phyloP scores from a whole-genome alignment of 2,329 filamentous ascomycete genomes.

The Pseudopyrenochaeta lycopersici region DNA sequence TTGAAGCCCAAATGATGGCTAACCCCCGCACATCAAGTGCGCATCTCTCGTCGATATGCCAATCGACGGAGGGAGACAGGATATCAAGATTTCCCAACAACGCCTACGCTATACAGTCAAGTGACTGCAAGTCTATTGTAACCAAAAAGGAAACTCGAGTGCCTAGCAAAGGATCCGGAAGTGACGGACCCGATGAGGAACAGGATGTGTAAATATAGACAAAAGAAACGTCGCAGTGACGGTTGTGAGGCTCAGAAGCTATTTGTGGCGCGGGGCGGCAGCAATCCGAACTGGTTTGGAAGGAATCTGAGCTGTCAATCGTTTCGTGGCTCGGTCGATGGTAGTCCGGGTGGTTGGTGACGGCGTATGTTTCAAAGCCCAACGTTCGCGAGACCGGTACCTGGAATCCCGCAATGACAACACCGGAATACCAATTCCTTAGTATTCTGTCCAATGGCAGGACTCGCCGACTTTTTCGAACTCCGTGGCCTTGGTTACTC shows the following conservation, averaged over 20 bases:
- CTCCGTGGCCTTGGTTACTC: constrained; percentile 25
- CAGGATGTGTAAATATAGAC: constrained; percentile 2
- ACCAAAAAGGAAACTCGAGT: not conserved
- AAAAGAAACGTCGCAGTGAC: constrained; percentile 18
- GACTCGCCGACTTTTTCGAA: constrained; percentile 44
- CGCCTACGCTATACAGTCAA: constrained; percentile 11
- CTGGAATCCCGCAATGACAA: not conserved
- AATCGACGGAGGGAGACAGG: not conserved
- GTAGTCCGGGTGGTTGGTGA: not conserved
- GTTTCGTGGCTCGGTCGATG: too few species aligned
- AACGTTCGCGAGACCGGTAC: not conserved
- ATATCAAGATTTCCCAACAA: constrained; percentile 1
- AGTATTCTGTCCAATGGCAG: constrained; percentile 45
- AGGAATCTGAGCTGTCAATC: not conserved
- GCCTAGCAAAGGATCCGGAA: not conserved
- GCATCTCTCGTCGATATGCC: not conserved
- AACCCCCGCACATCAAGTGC: too few species aligned
- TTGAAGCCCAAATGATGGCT: too few species aligned
- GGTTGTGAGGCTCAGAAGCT: not conserved
- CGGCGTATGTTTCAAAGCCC: constrained; percentile 4
- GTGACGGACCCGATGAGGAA: not conserved
- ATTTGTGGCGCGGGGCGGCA: constrained; percentile 5
- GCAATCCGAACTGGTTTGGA: not conserved
- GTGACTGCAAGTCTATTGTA: constrained; percentile 1
- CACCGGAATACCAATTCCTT: not conserved